These are phyloP conservation scores for Lodderomyces parapsilosis DNA, from an alignment of 1,139 yeast genomes.

Conservation along the genomic window DNA sequence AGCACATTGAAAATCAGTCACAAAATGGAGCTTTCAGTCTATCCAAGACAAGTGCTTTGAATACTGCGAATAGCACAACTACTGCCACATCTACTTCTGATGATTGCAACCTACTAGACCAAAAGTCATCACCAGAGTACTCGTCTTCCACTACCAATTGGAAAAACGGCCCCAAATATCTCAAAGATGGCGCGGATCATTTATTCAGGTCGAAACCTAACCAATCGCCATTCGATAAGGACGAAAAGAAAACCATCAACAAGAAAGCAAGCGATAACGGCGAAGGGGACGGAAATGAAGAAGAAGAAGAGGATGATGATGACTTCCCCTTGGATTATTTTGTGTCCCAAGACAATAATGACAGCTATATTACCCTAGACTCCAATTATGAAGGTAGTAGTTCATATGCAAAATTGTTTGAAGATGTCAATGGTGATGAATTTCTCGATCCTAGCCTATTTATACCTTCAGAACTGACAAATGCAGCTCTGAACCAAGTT, in stretches of 20 bases:
- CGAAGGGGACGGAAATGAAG: conserved; percentile 10
- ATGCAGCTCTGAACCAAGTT: conserved; percentile 26
- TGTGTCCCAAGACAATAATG: conserved; percentile 20
- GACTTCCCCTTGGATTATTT: conserved; percentile 73
- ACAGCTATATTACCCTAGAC: conserved; percentile 38
- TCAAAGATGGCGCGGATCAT: background rate
- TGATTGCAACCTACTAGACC: conserved; percentile 2
- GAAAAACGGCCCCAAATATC: background rate
- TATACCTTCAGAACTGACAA: conserved; percentile 12
- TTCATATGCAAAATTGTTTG: conserved; percentile 20
- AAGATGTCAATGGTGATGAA: conserved; percentile 25
- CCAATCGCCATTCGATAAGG: background rate
- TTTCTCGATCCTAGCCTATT: conserved; percentile 31
- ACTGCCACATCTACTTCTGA: conserved; percentile 3
- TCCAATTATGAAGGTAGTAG: conserved; percentile 25
- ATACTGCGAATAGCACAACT: conserved; percentile 5
- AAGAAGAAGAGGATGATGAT: conserved; percentile 37
- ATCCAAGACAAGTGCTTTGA: background rate
- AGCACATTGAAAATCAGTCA: conserved; percentile 35
- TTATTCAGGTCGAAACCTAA: background rate
- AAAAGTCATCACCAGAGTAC: conserved; percentile 21
- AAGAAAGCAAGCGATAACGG: background rate
- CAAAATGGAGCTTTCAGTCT: background rate
- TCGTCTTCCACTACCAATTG: conserved; percentile 11
- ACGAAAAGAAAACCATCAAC: background rate